A percentile compares a stretch with the other conserved stretches of the same genome.
These are phyloP conservation scores for Eutrema japonicum DNA, from an alignment of 345 rosid genomes.

Conservation along the genomic window DNA sequence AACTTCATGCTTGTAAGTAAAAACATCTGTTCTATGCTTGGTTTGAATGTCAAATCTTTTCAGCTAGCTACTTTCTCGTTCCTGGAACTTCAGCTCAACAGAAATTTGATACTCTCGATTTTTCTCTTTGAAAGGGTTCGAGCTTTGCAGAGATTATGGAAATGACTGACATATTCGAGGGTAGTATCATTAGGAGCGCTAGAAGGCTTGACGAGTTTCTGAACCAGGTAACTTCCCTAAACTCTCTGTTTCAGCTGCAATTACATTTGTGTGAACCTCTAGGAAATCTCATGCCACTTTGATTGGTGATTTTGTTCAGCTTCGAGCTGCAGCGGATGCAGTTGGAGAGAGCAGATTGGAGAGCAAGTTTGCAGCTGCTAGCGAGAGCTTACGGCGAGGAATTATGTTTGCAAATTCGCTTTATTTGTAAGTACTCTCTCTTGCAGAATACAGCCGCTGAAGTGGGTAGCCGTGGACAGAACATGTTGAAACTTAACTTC, in stretches of 20 bases:
- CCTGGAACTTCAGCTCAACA: conserved; percentile 19
- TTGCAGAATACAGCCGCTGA: conserved; percentile 25
- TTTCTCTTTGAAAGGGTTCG: conserved; percentile 64
- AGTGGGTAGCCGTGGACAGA: conserved; percentile 9
- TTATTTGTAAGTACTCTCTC: conserved; percentile 48
- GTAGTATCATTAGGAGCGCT: conserved; percentile 92
- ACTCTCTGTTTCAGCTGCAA: conserved; percentile 12
- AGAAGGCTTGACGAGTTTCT: conserved; percentile 95
- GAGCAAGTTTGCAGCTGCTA: conserved; percentile 82
- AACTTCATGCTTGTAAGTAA: not conserved
- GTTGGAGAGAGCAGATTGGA: conserved; percentile 83
- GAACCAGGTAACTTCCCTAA: conserved; percentile 66
- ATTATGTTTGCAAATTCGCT: conserved; percentile 95
- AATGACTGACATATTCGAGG: conserved; percentile 98
- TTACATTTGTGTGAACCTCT: conserved; percentile 11
- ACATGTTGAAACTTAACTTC: not conserved
- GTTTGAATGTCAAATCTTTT: not conserved
- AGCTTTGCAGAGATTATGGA: conserved; percentile 90
- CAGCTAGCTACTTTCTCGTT: not conserved
- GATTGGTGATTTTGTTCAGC: conserved; percentile 46
- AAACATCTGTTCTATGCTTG: conserved; percentile 2
- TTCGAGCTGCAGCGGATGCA: conserved; percentile 86
- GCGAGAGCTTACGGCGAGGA: conserved; percentile 87
- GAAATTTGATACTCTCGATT: conserved; percentile 23
- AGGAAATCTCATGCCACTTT: conserved; percentile 22